A percentile compares a stretch with the other conserved stretches of the same genome.
Evolutionary conservation across 1,284 basidiomycete species (phyloP).

Genomic region (Trichosporon coremiiforme): DNA sequence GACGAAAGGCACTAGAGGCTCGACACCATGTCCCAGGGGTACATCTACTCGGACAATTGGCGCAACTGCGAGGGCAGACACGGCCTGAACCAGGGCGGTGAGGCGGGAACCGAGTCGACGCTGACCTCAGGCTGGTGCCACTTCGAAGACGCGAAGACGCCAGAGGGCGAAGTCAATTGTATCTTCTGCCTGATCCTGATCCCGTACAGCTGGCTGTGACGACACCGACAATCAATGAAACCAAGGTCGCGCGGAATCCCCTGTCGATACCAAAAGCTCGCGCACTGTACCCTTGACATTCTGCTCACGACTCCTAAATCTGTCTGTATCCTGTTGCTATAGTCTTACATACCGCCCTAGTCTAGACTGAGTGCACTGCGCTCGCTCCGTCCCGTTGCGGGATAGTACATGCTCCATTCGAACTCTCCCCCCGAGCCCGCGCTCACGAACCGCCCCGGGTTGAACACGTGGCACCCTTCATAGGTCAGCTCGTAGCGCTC

Average conservation of each 20-base stretch:
- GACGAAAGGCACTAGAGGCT: background rate
- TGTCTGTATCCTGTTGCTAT: conserved; percentile 12
- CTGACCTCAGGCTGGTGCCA: conserved; percentile 4
- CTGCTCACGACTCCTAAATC: background rate
- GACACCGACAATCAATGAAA: background rate
- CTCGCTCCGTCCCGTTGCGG: conserved; percentile 57
- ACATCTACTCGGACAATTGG: conserved; percentile 7
- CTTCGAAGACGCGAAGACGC: background rate
- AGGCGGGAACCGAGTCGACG: background rate
- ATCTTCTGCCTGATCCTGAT: conserved; percentile 1
- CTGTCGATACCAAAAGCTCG: background rate
- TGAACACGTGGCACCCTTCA: conserved; percentile 97
- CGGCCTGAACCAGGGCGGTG: background rate
- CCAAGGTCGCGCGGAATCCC: background rate
- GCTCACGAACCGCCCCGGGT: conserved; percentile 81
- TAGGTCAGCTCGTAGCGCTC: conserved; percentile 96
- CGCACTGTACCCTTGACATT: background rate
- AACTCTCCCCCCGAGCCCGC: conserved; percentile 65
- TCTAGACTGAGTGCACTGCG: conserved; percentile 41
- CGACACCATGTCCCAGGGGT: background rate
- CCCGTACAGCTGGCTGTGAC: conserved; percentile 2
- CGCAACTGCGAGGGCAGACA: conserved; percentile 8
- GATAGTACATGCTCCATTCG: conserved; percentile 84
- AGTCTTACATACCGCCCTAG: conserved; percentile 17
- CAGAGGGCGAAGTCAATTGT: background rate